Evolutionary conservation across 768 basidiomycete genomes (phyloP).

Genomic region (Mycena crocata): DNA sequence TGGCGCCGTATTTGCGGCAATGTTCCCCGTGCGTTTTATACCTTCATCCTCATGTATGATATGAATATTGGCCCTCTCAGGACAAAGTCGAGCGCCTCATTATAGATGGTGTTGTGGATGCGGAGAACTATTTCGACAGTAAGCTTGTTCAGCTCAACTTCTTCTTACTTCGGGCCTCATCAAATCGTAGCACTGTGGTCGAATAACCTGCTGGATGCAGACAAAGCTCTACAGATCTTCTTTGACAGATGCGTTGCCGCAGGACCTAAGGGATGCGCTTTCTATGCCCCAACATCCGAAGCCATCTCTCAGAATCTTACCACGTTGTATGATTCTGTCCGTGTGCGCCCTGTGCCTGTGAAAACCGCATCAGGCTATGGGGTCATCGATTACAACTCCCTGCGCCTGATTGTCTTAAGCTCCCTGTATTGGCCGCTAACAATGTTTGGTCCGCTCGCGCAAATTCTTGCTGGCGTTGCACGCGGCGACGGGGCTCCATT

Average conservation of each 20-base stretch:
- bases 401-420: background rate
- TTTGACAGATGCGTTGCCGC: constrained; percentile 35
- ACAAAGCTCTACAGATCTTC: constrained; percentile 36
- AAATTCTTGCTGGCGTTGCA: background rate
- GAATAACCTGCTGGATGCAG: constrained; percentile 38
- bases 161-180: constrained; percentile 10
- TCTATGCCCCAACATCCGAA: constrained; percentile 35
- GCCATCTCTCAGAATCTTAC: constrained; percentile 32
- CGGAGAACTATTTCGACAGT: constrained; percentile 40
- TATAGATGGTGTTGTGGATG: constrained; percentile 40
- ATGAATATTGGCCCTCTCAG: background rate
- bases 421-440: background rate
- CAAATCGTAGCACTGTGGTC: constrained; percentile 25
- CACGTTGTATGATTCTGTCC: constrained; percentile 8
- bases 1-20: background rate
- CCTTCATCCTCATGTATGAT: background rate
- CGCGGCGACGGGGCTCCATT: background rate
- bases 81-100: constrained; percentile 26
- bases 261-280: constrained; percentile 35
- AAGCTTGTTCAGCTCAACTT: constrained; percentile 4
- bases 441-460: background rate
- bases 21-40: background rate
- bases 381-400: background rate
- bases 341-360: background rate
- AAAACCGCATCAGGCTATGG: background rate